These are phyloP conservation scores for Geoglossum glabrum DNA, from an alignment of 495 filamentous ascomycete species.

Conservation along the genomic window DNA sequence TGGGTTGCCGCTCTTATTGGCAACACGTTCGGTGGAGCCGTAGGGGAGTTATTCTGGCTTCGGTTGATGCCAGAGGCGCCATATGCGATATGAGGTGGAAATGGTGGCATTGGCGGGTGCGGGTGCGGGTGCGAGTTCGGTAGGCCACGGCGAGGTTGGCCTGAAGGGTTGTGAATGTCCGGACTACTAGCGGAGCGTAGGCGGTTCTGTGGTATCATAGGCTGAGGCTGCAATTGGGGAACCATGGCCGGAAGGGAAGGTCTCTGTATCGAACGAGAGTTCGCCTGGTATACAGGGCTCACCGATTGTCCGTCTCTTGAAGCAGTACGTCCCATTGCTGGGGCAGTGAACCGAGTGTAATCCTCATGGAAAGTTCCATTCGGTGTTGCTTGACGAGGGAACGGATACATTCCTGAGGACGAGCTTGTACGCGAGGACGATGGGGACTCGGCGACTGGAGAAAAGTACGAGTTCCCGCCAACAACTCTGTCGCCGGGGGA, in stretches of 20 bases:
- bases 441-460: slow-evolving; percentile 67
- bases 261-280: slow-evolving; percentile 46
- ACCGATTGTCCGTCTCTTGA: slow-evolving; percentile 56
- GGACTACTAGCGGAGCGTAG: slow-evolving; percentile 52
- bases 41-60: slow-evolving; percentile 48
- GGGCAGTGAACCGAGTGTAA: slow-evolving; percentile 64
- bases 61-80: slow-evolving; percentile 41
- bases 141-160: slow-evolving; percentile 24
- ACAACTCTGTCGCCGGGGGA: slow-evolving; percentile 29
- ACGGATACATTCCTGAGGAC: slow-evolving; percentile 46
- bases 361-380: slow-evolving; percentile 41
- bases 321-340: slow-evolving; percentile 55
- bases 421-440: slow-evolving; percentile 69
- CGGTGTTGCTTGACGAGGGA: slow-evolving; percentile 49
- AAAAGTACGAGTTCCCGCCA: slow-evolving; percentile 67
- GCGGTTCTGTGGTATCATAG: slow-evolving; percentile 25
- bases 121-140: slow-evolving; percentile 41
- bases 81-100: slow-evolving; percentile 40
- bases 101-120: slow-evolving; percentile 45
- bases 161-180: slow-evolving; percentile 37
- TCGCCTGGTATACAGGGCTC: slow-evolving; percentile 37
- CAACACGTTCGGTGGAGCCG: slow-evolving; percentile 5
- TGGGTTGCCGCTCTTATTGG: slow-evolving; percentile 27
- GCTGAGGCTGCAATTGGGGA: slow-evolving; percentile 21
- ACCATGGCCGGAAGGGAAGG: slow-evolving; percentile 68